Conservation (phyloP, 1,284 basidiomycete species). For the Sporisorium sorghi region DNA sequence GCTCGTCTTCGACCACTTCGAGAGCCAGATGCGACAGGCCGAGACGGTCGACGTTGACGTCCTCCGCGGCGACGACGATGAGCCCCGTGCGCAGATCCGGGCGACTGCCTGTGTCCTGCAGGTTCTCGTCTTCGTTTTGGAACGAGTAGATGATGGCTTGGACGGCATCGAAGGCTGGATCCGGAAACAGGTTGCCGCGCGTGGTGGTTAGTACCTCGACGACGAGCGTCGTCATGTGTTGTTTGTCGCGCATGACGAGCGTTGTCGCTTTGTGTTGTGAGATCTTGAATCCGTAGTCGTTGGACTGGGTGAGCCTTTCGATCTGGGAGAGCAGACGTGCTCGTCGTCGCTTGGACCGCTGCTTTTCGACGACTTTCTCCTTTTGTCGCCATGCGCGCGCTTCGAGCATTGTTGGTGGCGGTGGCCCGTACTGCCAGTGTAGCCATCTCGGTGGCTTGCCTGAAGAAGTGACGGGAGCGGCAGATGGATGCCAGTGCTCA, state of each 20-base stretch:
- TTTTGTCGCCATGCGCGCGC: constrained; percentile 44
- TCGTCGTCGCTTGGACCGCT: constrained; percentile 33
- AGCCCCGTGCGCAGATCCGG: constrained; percentile 58
- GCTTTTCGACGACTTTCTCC: constrained; percentile 34
- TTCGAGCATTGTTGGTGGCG: constrained; percentile 54
- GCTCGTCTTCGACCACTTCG: constrained; percentile 78
- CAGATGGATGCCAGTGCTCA: constrained; percentile 37
- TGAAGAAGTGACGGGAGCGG: constrained; percentile 1
- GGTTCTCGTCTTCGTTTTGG: constrained; percentile 73
- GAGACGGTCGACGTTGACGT: constrained; percentile 36
- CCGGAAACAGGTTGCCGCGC: constrained; percentile 76
- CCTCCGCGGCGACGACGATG: constrained; percentile 31
- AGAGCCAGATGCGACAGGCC: constrained; percentile 67
- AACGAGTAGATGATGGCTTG: constrained; percentile 79
- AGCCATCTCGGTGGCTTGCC: constrained; percentile 68
- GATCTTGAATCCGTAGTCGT: constrained; percentile 73
- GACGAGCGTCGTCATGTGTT: constrained; percentile 83
- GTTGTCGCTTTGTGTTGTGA: constrained; percentile 53
- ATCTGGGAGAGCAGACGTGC: constrained; percentile 73
- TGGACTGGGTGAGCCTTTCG: constrained; percentile 80
- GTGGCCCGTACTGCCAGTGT: constrained; percentile 61
- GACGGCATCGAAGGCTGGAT: constrained; percentile 80
- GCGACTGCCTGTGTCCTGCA: constrained; percentile 54
- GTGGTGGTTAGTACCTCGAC: constrained; percentile 88
- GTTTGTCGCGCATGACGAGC: constrained; percentile 74